phyloP scores from a whole-genome alignment of 345 rosid genomes.

The Brassica cretica region DNA sequence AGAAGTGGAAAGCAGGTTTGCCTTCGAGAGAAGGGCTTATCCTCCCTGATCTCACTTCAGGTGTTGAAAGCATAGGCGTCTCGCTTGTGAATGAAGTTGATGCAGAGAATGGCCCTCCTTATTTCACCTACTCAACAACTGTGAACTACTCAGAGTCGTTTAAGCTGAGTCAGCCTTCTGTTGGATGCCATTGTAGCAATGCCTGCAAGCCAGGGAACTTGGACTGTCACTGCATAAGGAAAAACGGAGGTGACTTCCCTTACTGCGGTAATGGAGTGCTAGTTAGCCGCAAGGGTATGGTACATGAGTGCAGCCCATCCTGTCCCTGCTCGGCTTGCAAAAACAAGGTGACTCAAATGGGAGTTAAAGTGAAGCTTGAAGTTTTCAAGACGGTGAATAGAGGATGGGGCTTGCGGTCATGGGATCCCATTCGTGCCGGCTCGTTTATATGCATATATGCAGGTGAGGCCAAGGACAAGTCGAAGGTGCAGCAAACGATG shows the following conservation, averaged over 20 bases:
- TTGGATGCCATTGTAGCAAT: neutral
- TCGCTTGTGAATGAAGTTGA: neutral
- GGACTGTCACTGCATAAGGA: neutral
- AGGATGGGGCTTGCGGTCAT: neutral
- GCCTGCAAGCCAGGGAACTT: neutral
- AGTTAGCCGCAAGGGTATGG: neutral
- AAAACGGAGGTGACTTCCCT: neutral
- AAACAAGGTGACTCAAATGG: neutral
- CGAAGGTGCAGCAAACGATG: neutral
- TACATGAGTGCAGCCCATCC: neutral
- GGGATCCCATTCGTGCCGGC: neutral
- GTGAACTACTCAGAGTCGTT: neutral
- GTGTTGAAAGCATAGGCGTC: neutral
- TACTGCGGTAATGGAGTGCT: neutral
- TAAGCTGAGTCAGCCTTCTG: neutral
- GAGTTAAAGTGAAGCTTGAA: neutral
- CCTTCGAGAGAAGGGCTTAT: neutral
- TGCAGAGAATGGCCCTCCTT: neutral
- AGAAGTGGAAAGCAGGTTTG: neutral
- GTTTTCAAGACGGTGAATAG: neutral
- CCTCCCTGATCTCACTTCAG: neutral
- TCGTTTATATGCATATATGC: neutral
- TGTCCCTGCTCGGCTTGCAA: neutral
- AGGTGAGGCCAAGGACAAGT: neutral
- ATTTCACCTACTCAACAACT: neutral